Percentiles rank a stretch among this genome's conserved stretches.
phyloP scores from a whole-genome alignment of 2,329 filamentous ascomycete species.

The Aureobasidium leucospermi region DNA sequence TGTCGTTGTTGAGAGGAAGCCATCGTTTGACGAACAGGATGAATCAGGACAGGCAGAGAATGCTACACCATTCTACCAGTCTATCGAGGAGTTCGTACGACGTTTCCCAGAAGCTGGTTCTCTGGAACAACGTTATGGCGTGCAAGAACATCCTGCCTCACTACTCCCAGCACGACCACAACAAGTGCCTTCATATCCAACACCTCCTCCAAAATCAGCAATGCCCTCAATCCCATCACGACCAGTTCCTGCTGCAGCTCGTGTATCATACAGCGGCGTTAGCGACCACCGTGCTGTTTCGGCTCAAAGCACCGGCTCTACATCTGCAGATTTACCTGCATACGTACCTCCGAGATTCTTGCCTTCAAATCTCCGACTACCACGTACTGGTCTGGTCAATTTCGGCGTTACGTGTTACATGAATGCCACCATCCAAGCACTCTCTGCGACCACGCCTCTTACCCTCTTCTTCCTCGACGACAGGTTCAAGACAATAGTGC shows the following conservation, averaged over 20 bases:
- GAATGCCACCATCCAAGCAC: constrained; percentile 79
- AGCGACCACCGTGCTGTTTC: constrained; percentile 45
- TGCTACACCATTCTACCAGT: constrained; percentile 51
- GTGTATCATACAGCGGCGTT: constrained; percentile 73
- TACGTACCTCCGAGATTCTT: constrained; percentile 40
- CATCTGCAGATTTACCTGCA: constrained; percentile 30
- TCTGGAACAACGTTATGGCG: constrained; percentile 45
- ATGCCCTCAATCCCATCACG: constrained; percentile 52
- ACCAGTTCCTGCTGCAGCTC: constrained; percentile 48
- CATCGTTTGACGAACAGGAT: constrained; percentile 26
- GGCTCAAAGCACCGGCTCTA: constrained; percentile 25
- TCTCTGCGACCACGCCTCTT: constrained; percentile 62
- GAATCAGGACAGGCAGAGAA: constrained; percentile 29
- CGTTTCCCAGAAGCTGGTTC: constrained; percentile 67
- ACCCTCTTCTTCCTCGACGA: constrained; percentile 59
- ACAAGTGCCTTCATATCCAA: constrained; percentile 22
- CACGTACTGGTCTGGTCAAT: constrained; percentile 70
- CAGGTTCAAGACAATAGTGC: constrained; percentile 54
- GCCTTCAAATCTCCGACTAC: constrained; percentile 40
- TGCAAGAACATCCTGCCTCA: constrained; percentile 25
- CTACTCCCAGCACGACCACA: constrained; percentile 23
- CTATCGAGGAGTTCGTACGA: constrained; percentile 76
- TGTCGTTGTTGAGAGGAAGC: constrained; percentile 34
- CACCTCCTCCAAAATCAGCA: constrained; percentile 30
- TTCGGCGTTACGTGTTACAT: constrained; percentile 83